Evolutionary conservation across 2,329 filamentous ascomycete species (phyloP).

Genomic region (Botrytis hyacinthi): DNA sequence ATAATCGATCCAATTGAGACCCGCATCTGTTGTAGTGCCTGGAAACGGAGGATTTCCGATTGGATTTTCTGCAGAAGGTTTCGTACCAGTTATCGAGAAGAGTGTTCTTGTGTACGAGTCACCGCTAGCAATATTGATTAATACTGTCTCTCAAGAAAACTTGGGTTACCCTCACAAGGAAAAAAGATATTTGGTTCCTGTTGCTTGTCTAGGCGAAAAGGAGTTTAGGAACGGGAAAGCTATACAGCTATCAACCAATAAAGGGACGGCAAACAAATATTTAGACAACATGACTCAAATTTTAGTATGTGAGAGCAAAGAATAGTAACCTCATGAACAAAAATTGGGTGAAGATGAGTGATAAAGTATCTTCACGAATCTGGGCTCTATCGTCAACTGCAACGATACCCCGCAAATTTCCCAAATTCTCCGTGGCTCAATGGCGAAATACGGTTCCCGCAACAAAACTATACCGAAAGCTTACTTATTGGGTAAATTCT

Average conservation of each 20-base stretch:
- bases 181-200: neutral
- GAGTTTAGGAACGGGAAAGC: neutral
- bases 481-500: neutral
- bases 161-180: neutral
- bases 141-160: neutral
- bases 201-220: neutral
- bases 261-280: neutral
- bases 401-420: neutral
- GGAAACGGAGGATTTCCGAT: conserved; percentile 17
- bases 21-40: conserved; percentile 1
- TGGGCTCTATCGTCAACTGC: neutral
- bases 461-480: conserved; percentile 3
- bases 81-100: conserved; percentile 11
- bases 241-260: neutral
- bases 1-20: conserved; percentile 12
- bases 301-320: neutral
- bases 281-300: neutral
- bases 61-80: conserved; percentile 3
- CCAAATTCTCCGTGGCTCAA: neutral
- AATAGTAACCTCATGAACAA: neutral
- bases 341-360: neutral
- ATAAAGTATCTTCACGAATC: neutral
- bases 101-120: conserved; percentile 9
- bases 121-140: neutral
- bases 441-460: neutral